Base-by-base conservation (phyloP, 345 rosid genomes). In the Microcos paniculata region DNA sequence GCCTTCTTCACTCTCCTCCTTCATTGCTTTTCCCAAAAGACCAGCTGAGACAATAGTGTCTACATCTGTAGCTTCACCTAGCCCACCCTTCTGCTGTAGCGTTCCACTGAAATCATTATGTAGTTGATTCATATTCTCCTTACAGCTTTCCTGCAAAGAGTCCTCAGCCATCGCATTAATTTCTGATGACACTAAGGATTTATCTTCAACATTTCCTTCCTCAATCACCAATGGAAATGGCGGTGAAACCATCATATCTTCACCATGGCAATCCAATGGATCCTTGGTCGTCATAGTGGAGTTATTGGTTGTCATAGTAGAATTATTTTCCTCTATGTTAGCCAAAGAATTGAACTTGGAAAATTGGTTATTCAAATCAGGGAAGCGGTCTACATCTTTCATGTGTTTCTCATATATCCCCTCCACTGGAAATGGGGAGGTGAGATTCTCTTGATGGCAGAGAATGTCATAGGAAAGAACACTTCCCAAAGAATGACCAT, bases 401-500 rank as follows among this genome's bases (percentile, higher is more conserved):
- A 84, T 63, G 46, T 79, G 82, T 59, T 89, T 85, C 76, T 87
- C 90, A 82, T 87, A 92, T 82, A 87, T 73, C 83, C 78, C 79
- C 52, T 89, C 92, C 97, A 96, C 85, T 70, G 97, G 97, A 85
- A 91, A 92, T 65, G 94, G 92, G 51, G 95, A 90, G 46, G 90
- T 90, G 73, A 93, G 83, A 76, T 82, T 90, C 62, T 93, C 94
- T 79, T 96, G 99, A 86, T 96, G 98, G 84, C 98, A 96, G 71
- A 96, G 94, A 78, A 96, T 96, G 84, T 93, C 99, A 80, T 93
- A 96, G 4, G 98, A 96, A 75, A 93, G 92, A 79, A 96, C 98
- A 78, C 98, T 93, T 84, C 99, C 98, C 90, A 93, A 84, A 77
- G 99, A 96, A 83, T 96, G 99, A 63, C 97, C 98, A 84, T 93